Evolutionary conservation across 495 filamentous ascomycete genomes (phyloP).

Genomic region (Neurospora intermedia): DNA sequence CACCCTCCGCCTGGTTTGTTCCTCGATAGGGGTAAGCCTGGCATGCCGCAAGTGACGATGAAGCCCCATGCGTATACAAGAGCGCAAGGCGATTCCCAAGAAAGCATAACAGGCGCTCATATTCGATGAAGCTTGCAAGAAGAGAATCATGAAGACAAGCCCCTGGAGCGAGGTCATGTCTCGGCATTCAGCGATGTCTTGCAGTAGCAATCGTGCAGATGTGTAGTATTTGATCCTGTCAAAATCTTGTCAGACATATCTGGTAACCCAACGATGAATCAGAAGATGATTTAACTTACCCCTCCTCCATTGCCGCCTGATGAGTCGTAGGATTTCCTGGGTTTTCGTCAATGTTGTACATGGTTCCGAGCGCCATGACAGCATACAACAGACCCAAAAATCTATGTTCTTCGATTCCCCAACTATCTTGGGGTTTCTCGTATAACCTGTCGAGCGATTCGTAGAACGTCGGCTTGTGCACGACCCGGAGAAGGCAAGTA

Average conservation of each 20-base stretch:
- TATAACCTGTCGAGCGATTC: conserved; percentile 70
- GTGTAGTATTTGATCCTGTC: conserved; percentile 76
- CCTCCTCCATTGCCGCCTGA: conserved; percentile 66
- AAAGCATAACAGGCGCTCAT: conserved; percentile 90
- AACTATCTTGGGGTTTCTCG: conserved; percentile 55
- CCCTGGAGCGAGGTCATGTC: conserved; percentile 79
- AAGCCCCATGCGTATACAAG: conserved; percentile 75
- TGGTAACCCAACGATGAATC: conserved; percentile 2
- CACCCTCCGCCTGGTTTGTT: conserved; percentile 69
- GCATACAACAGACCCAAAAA: conserved; percentile 80
- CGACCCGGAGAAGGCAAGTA: conserved; percentile 69
- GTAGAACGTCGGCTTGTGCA: conserved; percentile 84
- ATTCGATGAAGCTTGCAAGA: conserved; percentile 83
- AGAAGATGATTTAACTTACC: conserved; percentile 36
- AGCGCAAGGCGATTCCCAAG: conserved; percentile 79
- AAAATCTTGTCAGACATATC: conserved; percentile 6
- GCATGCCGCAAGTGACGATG: conserved; percentile 63
- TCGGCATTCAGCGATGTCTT: conserved; percentile 86
- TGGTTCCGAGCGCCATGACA: conserved; percentile 73
- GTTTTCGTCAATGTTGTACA: conserved; percentile 55
- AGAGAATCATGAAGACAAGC: conserved; percentile 85
- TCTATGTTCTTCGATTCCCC: conserved; percentile 61
- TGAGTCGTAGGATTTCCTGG: conserved; percentile 34
- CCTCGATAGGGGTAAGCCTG: conserved; percentile 74
- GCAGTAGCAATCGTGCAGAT: conserved; percentile 57